These are phyloP conservation scores for Tremellales sp. DNA, from an alignment of 1,284 basidiomycete genomes.

Conservation along the genomic window DNA sequence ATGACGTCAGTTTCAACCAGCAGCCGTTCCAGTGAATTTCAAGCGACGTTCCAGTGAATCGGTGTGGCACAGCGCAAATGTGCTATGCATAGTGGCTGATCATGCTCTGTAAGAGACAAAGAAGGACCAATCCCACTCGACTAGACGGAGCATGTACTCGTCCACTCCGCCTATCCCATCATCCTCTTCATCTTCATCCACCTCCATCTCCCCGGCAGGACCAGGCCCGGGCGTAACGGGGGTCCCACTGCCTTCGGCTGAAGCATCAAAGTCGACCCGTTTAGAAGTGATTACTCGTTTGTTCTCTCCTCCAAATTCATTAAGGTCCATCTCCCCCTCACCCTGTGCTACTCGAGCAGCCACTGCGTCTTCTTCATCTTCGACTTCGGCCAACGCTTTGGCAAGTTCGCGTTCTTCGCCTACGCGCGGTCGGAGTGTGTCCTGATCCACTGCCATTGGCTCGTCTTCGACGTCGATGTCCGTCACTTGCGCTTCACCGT, in stretches of 20 bases:
- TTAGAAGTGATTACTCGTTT: neutral
- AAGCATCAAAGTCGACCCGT: neutral
- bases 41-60: neutral
- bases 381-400: slow-evolving; percentile 72
- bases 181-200: slow-evolving; percentile 50
- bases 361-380: slow-evolving; percentile 79
- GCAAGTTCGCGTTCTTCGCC: slow-evolving; percentile 54
- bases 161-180: slow-evolving; percentile 56
- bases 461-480: slow-evolving; percentile 27
- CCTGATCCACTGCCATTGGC: slow-evolving; percentile 22
- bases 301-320: slow-evolving; percentile 55
- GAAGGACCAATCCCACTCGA: slow-evolving; percentile 69
- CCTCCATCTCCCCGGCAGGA: slow-evolving; percentile 26
- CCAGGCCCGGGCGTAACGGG: neutral
- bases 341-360: slow-evolving; percentile 74
- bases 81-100: neutral
- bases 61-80: neutral
- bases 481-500: slow-evolving; percentile 23
- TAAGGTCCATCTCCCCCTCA: slow-evolving; percentile 76
- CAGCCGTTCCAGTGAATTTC: neutral
- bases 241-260: slow-evolving; percentile 1
- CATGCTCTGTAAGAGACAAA: slow-evolving; percentile 51
- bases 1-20: neutral
- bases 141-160: slow-evolving; percentile 81
- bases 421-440: slow-evolving; percentile 26